A percentile compares a stretch with the other conserved stretches of the same genome.
Evolutionary conservation across 2,329 filamentous ascomycete genomes (phyloP).

Genomic region (Colletotrichum camelliae): DNA sequence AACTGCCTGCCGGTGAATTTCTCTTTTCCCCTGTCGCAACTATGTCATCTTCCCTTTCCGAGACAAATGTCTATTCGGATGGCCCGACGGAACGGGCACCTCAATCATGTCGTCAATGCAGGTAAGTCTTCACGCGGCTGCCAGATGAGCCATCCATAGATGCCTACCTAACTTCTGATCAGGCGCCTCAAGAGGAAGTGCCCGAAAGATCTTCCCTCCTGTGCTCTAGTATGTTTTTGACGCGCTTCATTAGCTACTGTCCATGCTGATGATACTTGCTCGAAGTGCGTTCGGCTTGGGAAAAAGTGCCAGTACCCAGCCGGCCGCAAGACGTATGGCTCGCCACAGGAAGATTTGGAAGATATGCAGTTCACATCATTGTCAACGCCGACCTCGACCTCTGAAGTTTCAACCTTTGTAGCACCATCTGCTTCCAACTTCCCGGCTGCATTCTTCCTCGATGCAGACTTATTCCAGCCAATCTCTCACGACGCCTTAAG

Average conservation of each 20-base stretch:
- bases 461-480: slow-evolving; percentile 24
- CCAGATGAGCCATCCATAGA: neutral
- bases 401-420: neutral
- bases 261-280: neutral
- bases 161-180: neutral
- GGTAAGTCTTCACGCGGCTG: neutral
- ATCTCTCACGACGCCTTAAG: neutral
- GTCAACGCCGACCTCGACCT: neutral
- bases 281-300: slow-evolving; percentile 26
- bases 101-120: neutral
- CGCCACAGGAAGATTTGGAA: neutral
- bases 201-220: slow-evolving; percentile 22
- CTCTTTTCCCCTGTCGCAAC: neutral
- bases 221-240: slow-evolving; percentile 22
- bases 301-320: slow-evolving; percentile 28
- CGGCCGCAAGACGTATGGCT: neutral
- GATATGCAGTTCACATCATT: neutral
- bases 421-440: neutral
- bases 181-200: slow-evolving; percentile 21
- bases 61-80: neutral
- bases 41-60: neutral
- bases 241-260: neutral
- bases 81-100: neutral
- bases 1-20: neutral
- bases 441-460: slow-evolving; percentile 27